phyloP scores from a whole-genome alignment of 2,329 filamentous ascomycete species.

The Immersiporthe knoxdaviesiana region DNA sequence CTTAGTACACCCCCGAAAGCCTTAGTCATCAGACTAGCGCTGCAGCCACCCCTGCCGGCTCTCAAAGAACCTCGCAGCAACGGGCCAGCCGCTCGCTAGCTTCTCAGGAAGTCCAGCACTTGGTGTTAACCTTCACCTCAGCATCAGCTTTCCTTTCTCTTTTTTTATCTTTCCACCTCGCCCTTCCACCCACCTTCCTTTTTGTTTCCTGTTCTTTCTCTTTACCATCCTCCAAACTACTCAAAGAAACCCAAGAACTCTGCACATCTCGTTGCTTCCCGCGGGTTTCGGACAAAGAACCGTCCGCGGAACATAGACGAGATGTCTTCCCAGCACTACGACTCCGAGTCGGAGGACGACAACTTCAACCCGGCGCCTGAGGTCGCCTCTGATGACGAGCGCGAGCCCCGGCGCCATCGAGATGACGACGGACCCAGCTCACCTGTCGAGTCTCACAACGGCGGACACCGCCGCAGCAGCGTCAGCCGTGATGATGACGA shows the following conservation, averaged over 20 bases:
- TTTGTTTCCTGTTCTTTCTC: background rate
- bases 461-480: slow-evolving; percentile 30
- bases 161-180: slow-evolving; percentile 10
- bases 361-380: slow-evolving; percentile 86
- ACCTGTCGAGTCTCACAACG: slow-evolving; percentile 32
- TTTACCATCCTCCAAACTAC: no score
- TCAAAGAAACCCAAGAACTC: background rate
- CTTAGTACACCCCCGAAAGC: background rate
- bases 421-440: slow-evolving; percentile 43
- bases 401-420: slow-evolving; percentile 12
- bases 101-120: slow-evolving; percentile 20
- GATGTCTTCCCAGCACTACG: slow-evolving; percentile 58
- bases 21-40: slow-evolving; percentile 21
- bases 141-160: slow-evolving; percentile 23
- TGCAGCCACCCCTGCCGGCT: slow-evolving; percentile 22
- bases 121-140: background rate
- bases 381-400: slow-evolving; percentile 72
- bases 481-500: slow-evolving; percentile 34
- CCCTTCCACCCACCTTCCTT: background rate
- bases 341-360: slow-evolving; percentile 78
- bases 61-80: slow-evolving; percentile 25
- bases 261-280: background rate
- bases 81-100: slow-evolving; percentile 26
- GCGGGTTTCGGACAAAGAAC: background rate
- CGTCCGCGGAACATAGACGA: slow-evolving; percentile 31